A percentile compares a stretch with the other conserved stretches of the same genome.
phyloP scores from a whole-genome alignment of 2,329 filamentous ascomycete genomes.

The Blumeria graminis region DNA sequence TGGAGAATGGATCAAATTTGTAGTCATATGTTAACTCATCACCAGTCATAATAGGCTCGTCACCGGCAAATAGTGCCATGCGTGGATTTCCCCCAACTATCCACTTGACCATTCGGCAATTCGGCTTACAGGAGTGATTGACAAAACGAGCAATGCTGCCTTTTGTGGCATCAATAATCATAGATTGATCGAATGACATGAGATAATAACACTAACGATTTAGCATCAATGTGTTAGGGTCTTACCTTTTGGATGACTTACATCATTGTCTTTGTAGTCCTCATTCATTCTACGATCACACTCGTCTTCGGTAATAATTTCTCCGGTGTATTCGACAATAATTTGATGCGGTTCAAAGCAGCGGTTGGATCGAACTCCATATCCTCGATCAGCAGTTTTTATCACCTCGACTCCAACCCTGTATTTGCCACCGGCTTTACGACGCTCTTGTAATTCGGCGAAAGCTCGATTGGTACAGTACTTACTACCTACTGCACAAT shows the following conservation, averaged over 20 bases:
- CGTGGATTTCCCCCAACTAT: conserved; percentile 79
- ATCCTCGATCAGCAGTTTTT: conserved; percentile 70
- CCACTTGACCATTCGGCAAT: conserved; percentile 97
- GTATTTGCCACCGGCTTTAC: conserved; percentile 59
- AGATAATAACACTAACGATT: conserved; percentile 70
- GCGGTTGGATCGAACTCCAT: conserved; percentile 76
- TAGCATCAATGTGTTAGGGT: not conserved
- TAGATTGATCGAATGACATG: conserved; percentile 95
- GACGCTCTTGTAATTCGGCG: conserved; percentile 49
- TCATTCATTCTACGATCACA: conserved; percentile 86
- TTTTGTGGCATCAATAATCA: conserved; percentile 93
- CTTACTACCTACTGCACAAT: conserved; percentile 57
- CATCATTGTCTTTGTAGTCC: conserved; percentile 80
- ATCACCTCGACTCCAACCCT: conserved; percentile 87
- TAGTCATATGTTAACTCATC: conserved; percentile 92
- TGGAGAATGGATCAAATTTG: conserved; percentile 45
- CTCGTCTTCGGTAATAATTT: conserved; percentile 88
- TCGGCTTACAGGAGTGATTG: conserved; percentile 91
- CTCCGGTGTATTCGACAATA: conserved; percentile 94
- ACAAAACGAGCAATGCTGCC: conserved; percentile 94
- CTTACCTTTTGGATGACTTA: conserved; percentile 21
- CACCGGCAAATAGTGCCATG: conserved; percentile 90
- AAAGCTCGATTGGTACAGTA: conserved; percentile 74
- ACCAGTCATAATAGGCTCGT: conserved; percentile 72
- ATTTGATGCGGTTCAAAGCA: conserved; percentile 77